These are phyloP conservation scores for Pseudonectria buxi DNA, from an alignment of 2,329 filamentous ascomycete genomes.

Conservation along the genomic window DNA sequence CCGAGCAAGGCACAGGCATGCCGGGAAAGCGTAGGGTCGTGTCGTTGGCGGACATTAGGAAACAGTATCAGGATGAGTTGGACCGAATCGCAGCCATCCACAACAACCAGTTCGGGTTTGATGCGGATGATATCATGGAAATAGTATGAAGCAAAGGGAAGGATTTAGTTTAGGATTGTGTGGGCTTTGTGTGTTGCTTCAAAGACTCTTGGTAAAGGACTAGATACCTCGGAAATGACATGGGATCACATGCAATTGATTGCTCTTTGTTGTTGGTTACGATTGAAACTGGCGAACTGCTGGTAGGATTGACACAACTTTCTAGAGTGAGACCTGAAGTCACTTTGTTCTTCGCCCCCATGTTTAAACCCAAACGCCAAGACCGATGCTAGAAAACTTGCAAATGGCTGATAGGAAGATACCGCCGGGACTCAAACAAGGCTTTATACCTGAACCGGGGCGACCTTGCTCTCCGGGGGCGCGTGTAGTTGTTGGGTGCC, in stretches of 20 bases:
- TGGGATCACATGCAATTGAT: constrained; percentile 20
- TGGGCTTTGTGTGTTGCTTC: constrained; percentile 19
- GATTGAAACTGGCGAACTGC: constrained; percentile 9
- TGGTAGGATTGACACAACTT: no score
- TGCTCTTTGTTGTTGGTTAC: constrained; percentile 17
- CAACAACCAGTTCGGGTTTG: constrained; percentile 80
- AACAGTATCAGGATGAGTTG: constrained; percentile 83
- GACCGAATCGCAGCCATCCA: constrained; percentile 84
- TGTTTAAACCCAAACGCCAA: constrained; percentile 31
- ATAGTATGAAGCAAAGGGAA: constrained; percentile 29
- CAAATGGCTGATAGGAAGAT: constrained; percentile 20
- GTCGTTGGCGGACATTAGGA: constrained; percentile 77
- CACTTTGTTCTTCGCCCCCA: constrained; percentile 14
- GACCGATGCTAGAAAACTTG: constrained; percentile 32
- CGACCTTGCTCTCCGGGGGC: constrained; percentile 40
- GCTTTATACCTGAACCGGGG: constrained; percentile 24
- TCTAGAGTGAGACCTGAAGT: constrained; percentile 15
- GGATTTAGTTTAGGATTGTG: constrained; percentile 12
- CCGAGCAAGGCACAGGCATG: constrained; percentile 15
- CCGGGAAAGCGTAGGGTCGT: constrained; percentile 64
- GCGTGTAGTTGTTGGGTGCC: constrained; percentile 35
- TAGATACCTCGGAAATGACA: constrained; percentile 26
- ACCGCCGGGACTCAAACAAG: constrained; percentile 3
- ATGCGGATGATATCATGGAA: constrained; percentile 48
- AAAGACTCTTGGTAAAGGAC: constrained; percentile 15